phyloP scores from a whole-genome alignment of 148 eudicot species.

The Hydrangea macrophylla region DNA sequence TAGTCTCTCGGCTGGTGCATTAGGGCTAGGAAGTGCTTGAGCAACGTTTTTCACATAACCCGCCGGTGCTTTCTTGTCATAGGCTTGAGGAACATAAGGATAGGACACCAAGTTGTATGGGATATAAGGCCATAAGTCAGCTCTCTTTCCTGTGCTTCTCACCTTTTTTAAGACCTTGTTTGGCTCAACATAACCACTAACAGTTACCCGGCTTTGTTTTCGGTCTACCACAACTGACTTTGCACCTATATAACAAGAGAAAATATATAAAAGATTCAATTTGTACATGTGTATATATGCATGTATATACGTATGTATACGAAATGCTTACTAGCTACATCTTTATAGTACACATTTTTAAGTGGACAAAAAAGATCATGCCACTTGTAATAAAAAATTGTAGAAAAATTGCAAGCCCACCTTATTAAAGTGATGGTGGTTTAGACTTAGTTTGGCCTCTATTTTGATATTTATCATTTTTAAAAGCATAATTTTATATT shows the following conservation, averaged over 20 bases:
- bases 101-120: constrained; percentile 47
- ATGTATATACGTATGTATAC: background rate
- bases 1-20: constrained; percentile 29
- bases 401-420: too few relatives aligned
- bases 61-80: constrained; percentile 54
- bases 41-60: constrained; percentile 46
- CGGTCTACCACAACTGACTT: constrained; percentile 43
- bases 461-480: too few relatives aligned
- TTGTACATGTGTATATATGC: background rate
- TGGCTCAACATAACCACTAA: constrained; percentile 48
- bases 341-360: too few relatives aligned
- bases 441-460: too few relatives aligned
- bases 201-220: constrained; percentile 47
- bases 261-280: background rate
- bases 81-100: constrained; percentile 44
- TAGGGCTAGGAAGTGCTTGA: constrained; percentile 28
- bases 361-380: too few relatives aligned
- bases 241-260: constrained; percentile 27
- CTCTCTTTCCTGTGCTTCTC: constrained; percentile 46
- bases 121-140: constrained; percentile 60
- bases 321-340: too few relatives aligned
- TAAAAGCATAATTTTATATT: too few relatives aligned
- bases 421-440: too few relatives aligned
- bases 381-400: too few relatives aligned
- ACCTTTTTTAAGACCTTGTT: constrained; percentile 45